Evolutionary conservation across 305 asterid genomes (phyloP).

Genomic region (Solanum hybrid): DNA sequence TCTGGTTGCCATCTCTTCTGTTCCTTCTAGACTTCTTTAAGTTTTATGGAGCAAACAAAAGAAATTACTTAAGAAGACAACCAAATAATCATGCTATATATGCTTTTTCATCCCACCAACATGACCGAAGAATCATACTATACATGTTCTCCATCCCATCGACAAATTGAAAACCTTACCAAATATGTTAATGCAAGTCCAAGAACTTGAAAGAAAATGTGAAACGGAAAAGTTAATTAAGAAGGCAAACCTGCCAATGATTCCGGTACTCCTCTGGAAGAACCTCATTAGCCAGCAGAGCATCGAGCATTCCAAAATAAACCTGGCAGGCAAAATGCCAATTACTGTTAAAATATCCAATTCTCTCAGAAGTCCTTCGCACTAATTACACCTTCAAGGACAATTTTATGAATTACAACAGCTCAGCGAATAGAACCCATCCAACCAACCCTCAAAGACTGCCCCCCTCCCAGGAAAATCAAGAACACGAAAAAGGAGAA

Average conservation of each 20-base stretch:
- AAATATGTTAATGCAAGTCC: neutral
- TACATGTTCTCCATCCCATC: neutral
- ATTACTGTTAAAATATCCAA: neutral
- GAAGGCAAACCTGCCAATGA: slow-evolving; percentile 24
- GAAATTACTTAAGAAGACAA: neutral
- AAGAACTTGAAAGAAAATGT: neutral
- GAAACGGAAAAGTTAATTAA: neutral
- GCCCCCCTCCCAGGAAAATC: neutral
- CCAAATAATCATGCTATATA: neutral
- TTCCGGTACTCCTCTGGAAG: slow-evolving; percentile 42
- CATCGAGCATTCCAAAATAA: slow-evolving; percentile 46
- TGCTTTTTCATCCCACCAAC: neutral
- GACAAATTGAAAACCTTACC: neutral
- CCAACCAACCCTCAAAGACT: neutral
- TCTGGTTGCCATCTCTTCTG: neutral
- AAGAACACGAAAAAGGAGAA: neutral
- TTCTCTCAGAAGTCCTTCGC: neutral
- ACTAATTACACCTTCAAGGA: neutral
- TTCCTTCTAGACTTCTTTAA: neutral
- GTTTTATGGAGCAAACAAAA: neutral
- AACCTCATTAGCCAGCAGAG: slow-evolving; percentile 34
- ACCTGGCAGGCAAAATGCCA: slow-evolving; percentile 17
- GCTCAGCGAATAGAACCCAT: neutral
- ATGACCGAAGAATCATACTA: neutral
- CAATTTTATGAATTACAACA: neutral